Percentiles rank a stretch among this genome's conserved stretches.
Evolutionary conservation across 345 rosid species (phyloP).

Genomic region (Cardamine resedifolia): DNA sequence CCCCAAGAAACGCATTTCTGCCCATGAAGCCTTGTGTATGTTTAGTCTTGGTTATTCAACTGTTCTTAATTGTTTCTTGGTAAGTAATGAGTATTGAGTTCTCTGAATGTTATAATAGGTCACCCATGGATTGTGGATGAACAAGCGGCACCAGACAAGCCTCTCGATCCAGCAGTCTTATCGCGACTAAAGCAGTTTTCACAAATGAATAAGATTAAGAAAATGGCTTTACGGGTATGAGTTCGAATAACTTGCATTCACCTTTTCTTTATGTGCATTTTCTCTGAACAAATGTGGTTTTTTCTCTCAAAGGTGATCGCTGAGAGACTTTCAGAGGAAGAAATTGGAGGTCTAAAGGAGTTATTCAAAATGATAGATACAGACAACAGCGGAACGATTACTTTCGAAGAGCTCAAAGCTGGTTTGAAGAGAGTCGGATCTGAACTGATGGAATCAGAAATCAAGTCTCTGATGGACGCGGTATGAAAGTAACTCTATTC

Average conservation of each 20-base stretch:
- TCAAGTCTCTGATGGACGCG: constrained; percentile 90
- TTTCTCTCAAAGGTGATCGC: constrained; percentile 69
- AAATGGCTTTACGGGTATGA: constrained; percentile 93
- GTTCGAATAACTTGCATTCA: not conserved
- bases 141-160: constrained; percentile 82
- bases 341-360: constrained; percentile 91
- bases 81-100: constrained; percentile 7
- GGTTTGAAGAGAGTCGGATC: constrained; percentile 89
- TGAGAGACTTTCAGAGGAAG: constrained; percentile 97
- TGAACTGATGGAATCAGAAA: constrained; percentile 87
- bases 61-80: not conserved
- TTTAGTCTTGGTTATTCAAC: constrained; percentile 17
- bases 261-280: not conserved
- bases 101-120: constrained; percentile 53
- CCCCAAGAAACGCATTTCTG: constrained; percentile 76
- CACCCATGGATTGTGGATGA: constrained; percentile 98
- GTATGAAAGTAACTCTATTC: constrained; percentile 38
- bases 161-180: constrained; percentile 93
- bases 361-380: constrained; percentile 95
- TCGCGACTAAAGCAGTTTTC: constrained; percentile 93
- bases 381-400: constrained; percentile 85
- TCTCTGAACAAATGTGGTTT: constrained; percentile 2
- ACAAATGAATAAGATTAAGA: constrained; percentile 93
- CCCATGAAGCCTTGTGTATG: constrained; percentile 89
- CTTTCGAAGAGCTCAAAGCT: constrained; percentile 86